Evolutionary conservation across 2,329 filamentous ascomycete species (phyloP), one percentile per base, ranked within the genome.

Genomic region (Aspergillus sp.): DNA sequence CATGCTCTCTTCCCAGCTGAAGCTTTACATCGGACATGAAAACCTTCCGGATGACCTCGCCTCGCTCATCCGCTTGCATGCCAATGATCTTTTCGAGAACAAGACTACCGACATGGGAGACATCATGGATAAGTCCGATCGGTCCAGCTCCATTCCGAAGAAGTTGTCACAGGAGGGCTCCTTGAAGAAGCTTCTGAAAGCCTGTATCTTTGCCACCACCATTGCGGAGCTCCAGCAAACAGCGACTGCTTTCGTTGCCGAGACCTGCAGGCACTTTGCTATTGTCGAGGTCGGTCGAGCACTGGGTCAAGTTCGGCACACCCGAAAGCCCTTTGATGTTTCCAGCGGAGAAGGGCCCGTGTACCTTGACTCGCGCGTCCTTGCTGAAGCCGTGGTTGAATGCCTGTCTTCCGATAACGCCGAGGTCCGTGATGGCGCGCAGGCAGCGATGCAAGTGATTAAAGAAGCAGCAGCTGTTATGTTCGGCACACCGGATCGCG

Each of bases 381-480:
- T 99, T 26, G 91, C 90, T 0, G 92, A 98, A 71, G 94, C 93
- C 7, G 88, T 99, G 55, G 88, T 95, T 2, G 92, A 98, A 66
- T 95, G 90, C 16, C 81, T 99, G 49, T 90, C 95, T 6, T 97
- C 92, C 1, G 94, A 99, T 66, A 84, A 92, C 61, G 82, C 84
- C 12, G 85, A 86, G 50, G 89, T 98, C 22, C 89, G 93, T 26
- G 91, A 96, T 59, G 89, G 90, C 20, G 94, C 93, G 0, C 88
- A 96, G 74, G 82, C 85, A 54, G 89, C 90, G 0, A 89, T 98
- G 67, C 82, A 87, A 60, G 87, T 90, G 50, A 87, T 97, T 60
- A 90, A 92, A 69, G 87, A 91, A 63, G 86, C 91, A 14, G 87
- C 91, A 2, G 82, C 83, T 22, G 87, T 86, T 7, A 91, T 99